These are phyloP conservation scores for Cyberlindnera lachancei DNA, from an alignment of 805 yeast genomes.

Conservation along the genomic window DNA sequence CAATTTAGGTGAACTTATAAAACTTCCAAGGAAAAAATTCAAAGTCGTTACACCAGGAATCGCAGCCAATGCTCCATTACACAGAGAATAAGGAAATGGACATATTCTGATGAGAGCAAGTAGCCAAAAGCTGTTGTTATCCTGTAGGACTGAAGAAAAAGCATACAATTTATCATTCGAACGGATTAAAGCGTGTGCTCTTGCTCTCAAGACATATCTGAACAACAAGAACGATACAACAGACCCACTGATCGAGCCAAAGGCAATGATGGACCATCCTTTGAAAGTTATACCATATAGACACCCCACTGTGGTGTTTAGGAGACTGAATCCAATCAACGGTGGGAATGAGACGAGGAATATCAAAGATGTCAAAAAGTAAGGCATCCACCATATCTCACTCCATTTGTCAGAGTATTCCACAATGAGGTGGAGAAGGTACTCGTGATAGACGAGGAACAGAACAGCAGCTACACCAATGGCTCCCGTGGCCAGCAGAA, in stretches of 20 bases:
- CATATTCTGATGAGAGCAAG: constrained; percentile 72
- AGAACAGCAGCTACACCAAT: constrained; percentile 4
- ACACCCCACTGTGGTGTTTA: constrained; percentile 67
- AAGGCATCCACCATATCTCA: constrained; percentile 26
- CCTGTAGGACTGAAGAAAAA: constrained; percentile 64
- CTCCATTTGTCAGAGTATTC: constrained; percentile 21
- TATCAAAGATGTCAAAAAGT: constrained; percentile 44
- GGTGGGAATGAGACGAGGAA: constrained; percentile 85
- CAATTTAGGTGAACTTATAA: constrained; percentile 75
- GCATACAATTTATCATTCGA: constrained; percentile 63
- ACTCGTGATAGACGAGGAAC: constrained; percentile 15
- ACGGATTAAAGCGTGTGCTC: constrained; percentile 54
- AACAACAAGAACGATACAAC: constrained; percentile 64
- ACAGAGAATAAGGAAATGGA: constrained; percentile 88
- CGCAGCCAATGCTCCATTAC: constrained; percentile 89
- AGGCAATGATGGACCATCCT: constrained; percentile 75
- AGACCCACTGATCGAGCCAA: constrained; percentile 68
- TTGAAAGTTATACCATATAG: constrained; percentile 64
- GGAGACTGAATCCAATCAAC: constrained; percentile 68
- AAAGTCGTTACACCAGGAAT: constrained; percentile 63
- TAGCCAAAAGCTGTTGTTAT: constrained; percentile 58
- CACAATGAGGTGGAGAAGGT: constrained; percentile 12
- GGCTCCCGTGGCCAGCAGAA: background rate
- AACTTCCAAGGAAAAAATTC: constrained; percentile 63
- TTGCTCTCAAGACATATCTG: constrained; percentile 46